phyloP scores from a whole-genome alignment of 208 protist genomes.

The Acanthamoeba quina region DNA sequence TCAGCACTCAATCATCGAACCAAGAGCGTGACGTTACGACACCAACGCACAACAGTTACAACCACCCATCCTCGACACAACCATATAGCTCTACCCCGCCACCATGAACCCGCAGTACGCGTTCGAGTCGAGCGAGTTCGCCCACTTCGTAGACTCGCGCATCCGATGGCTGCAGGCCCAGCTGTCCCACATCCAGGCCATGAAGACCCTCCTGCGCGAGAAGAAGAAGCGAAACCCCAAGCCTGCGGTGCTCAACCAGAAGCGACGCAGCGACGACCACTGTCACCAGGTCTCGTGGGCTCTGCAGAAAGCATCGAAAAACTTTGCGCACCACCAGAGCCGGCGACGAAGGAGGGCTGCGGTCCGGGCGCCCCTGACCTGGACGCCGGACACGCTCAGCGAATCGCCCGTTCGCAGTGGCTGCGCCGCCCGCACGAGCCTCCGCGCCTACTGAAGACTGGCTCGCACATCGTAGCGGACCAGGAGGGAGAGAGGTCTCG shows the following conservation, averaged over 20 bases:
- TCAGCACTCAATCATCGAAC: not conserved
- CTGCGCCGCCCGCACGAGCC: not conserved
- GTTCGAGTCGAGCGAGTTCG: slow-evolving; percentile 19
- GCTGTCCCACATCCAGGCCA: slow-evolving; percentile 19
- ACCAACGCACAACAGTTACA: no score
- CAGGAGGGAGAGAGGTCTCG: not conserved
- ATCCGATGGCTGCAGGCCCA: slow-evolving; percentile 41
- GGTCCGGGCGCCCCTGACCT: not conserved
- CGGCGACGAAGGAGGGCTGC: not conserved
- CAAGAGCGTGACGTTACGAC: not conserved
- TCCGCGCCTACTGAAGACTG: not conserved
- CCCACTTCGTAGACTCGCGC: slow-evolving; percentile 14
- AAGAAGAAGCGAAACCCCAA: not conserved
- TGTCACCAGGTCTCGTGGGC: slow-evolving; percentile 58
- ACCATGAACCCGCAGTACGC: not conserved
- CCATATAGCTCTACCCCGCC: not conserved
- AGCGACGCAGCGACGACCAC: slow-evolving; percentile 35
- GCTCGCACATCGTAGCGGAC: not conserved
- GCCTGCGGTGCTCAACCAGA: not conserved
- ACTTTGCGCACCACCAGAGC: not conserved
- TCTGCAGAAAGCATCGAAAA: not conserved
- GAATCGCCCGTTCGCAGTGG: not conserved
- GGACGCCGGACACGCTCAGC: not conserved
- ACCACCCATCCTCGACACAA: not conserved
- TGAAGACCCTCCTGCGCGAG: slow-evolving; percentile 28